Conservation (phyloP, 257 asterid species). For the Osmanthus fragrans region DNA sequence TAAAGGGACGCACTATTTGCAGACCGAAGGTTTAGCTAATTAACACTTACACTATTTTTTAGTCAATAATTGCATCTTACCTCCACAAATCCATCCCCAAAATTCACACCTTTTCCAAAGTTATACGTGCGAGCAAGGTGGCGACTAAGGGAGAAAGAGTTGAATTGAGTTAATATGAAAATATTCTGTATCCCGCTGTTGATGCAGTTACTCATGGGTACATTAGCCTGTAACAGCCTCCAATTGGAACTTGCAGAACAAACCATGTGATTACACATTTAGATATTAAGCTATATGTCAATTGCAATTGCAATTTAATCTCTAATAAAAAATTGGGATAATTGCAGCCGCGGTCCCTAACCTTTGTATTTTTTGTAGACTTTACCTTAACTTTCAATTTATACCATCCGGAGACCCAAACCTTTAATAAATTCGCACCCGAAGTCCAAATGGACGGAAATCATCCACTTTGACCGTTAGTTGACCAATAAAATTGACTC, state of each 20-base stretch:
- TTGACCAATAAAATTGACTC: no score
- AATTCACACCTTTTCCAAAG: no score
- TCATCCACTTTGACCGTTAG: no score
- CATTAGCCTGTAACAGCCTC: slow-evolving; percentile 95
- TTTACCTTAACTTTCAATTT: no score
- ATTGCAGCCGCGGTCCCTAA: no score
- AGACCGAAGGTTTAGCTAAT: not conserved
- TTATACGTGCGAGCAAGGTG: slow-evolving; percentile 83
- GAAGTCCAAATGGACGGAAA: no score
- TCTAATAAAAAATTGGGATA: no score
- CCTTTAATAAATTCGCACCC: no score
- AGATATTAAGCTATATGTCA: not conserved
- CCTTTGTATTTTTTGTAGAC: no score
- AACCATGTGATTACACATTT: not conserved
- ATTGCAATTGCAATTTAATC: not conserved
- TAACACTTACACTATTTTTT: not conserved
- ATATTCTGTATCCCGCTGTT: slow-evolving; percentile 90
- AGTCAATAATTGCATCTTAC: slow-evolving; percentile 33
- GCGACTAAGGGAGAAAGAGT: slow-evolving; percentile 89
- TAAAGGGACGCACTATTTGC: not conserved
- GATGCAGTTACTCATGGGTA: slow-evolving; percentile 97
- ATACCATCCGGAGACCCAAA: no score
- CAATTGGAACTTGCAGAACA: slow-evolving; percentile 75
- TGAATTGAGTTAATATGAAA: slow-evolving; percentile 93
- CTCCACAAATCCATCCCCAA: no score